A percentile compares a stretch with the other conserved stretches of the same genome.
Evolutionary conservation across 148 eudicot genomes (phyloP).

Genomic region (Camellia sinensis): DNA sequence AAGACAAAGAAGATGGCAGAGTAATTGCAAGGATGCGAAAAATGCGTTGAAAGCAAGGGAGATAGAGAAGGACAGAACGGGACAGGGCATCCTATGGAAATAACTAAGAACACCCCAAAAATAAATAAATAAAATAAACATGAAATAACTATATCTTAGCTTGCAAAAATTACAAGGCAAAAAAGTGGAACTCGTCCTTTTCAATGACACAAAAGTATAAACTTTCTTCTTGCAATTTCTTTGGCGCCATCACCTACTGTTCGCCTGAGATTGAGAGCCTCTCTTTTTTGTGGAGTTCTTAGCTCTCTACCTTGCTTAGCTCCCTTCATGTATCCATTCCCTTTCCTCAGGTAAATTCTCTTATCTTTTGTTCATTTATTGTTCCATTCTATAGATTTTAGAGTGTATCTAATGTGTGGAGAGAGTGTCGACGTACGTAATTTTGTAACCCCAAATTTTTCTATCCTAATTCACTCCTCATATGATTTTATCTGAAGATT

Average conservation of each 20-base stretch:
- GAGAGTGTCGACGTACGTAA: not conserved
- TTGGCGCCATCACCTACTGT: not conserved
- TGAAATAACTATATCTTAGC: slow-evolving; percentile 9
- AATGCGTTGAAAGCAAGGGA: slow-evolving; percentile 24
- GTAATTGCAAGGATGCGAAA: not conserved
- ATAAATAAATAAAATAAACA: not conserved
- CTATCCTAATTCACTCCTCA: no score
- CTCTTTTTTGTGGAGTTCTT: not conserved
- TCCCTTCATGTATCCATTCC: not conserved
- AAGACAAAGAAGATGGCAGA: not conserved
- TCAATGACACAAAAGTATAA: not conserved
- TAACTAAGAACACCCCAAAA: not conserved
- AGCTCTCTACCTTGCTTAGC: not conserved
- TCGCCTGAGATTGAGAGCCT: not conserved
- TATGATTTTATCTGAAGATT: no score
- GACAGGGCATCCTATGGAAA: slow-evolving; percentile 34
- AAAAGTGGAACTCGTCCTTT: not conserved
- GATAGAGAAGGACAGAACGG: slow-evolving; percentile 17
- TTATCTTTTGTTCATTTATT: not conserved
- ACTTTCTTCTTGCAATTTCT: not conserved
- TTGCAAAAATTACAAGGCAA: slow-evolving; percentile 9
- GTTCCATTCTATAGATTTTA: no score
- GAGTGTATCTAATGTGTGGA: not conserved
- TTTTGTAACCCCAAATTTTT: no score
- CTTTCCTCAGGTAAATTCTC: slow-evolving; percentile 11